Conservation (phyloP, 371 early-diverging fungal genomes). For the Blakeslea trispora region DNA sequence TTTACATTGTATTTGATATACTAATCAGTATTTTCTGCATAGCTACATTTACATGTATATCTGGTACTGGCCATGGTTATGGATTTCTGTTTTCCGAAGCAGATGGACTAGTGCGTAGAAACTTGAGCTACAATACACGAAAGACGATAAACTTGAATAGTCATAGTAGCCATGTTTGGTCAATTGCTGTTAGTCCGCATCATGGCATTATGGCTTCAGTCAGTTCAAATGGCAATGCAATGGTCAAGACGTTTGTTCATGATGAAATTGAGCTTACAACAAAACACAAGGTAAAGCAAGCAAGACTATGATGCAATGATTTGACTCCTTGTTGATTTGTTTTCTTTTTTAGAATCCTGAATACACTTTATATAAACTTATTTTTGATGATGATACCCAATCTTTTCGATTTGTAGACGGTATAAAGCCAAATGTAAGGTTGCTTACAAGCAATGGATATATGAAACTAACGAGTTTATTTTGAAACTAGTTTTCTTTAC, state of each 20-base stretch:
- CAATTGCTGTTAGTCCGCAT: conserved; percentile 9
- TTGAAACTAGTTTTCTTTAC: background rate
- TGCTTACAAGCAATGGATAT: background rate
- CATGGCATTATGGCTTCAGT: conserved; percentile 12
- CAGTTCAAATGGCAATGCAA: conserved; percentile 5
- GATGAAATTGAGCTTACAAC: background rate
- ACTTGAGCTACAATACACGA: background rate
- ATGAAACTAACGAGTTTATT: too few relatives aligned
- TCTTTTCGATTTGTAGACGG: conserved; percentile 12
- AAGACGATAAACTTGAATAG: background rate
- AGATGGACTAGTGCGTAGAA: conserved; percentile 2
- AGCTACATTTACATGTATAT: conserved; percentile 9
- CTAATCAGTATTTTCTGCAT: too few relatives aligned
- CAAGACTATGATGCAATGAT: background rate
- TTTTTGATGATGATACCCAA: background rate
- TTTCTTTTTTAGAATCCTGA: conserved; percentile 2
- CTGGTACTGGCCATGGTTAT: conserved; percentile 10
- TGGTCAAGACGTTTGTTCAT: conserved; percentile 1
- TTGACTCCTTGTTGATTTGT: background rate
- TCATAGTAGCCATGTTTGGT: conserved; percentile 16
- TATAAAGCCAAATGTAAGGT: conserved; percentile 6
- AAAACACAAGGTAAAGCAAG: conserved; percentile 1
- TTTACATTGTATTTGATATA: too few relatives aligned
- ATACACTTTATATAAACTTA: conserved; percentile 13
- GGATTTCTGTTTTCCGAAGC: conserved; percentile 10